Evolutionary conservation across 768 basidiomycete genomes (phyloP).

Genomic region (Lentinula guzmanii): DNA sequence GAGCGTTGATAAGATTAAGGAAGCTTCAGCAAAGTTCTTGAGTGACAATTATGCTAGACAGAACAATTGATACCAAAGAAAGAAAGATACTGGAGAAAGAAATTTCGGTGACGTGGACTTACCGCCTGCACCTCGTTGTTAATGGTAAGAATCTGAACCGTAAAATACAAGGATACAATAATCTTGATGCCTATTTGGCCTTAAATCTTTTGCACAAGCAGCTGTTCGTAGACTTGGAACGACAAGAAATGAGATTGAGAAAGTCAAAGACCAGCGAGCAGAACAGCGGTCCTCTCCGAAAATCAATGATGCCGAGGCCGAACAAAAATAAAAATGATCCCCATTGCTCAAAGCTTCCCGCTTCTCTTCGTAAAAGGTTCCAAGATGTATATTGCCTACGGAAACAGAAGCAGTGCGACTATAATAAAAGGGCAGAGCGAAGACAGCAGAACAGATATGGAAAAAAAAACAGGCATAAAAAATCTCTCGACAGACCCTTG

Average conservation of each 20-base stretch:
- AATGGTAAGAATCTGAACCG: background rate
- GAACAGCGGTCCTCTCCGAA: background rate
- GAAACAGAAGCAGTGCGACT: conserved; percentile 5
- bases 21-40: background rate
- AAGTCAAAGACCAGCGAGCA: background rate
- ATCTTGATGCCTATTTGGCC: background rate
- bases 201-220: background rate
- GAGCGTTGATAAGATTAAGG: background rate
- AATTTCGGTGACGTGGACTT: conserved; percentile 1
- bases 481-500: conserved; percentile 8
- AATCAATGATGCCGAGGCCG: background rate
- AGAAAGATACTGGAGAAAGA: background rate
- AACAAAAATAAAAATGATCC: background rate
- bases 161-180: background rate
- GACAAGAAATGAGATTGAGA: background rate
- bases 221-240: background rate
- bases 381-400: background rate
- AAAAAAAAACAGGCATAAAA: conserved; percentile 10
- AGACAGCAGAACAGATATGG: conserved; percentile 7
- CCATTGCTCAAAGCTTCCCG: too few relatives aligned
- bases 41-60: background rate
- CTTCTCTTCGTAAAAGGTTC: background rate
- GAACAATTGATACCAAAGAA: too few relatives aligned
- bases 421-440: background rate
- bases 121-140: background rate